These are phyloP conservation scores for Neoboletus brunneissimus DNA, from an alignment of 768 basidiomycete genomes.

Conservation along the genomic window DNA sequence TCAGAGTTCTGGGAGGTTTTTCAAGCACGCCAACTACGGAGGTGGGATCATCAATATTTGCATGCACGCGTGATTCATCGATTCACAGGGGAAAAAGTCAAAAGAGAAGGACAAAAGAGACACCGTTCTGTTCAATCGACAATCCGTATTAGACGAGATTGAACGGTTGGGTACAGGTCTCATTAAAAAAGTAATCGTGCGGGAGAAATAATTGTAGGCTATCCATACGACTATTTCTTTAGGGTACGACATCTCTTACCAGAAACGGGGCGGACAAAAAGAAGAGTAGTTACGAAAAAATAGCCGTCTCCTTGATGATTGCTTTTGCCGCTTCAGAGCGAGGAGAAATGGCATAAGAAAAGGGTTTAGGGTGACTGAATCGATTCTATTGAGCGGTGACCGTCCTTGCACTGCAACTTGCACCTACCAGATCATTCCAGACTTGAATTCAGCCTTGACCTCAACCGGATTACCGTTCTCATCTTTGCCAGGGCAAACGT, in stretches of 20 bases:
- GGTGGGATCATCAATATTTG: conserved; percentile 22
- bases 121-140: conserved; percentile 63
- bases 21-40: conserved; percentile 55
- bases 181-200: conserved; percentile 44
- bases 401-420: neutral
- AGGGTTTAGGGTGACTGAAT: conserved; percentile 31
- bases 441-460: conserved; percentile 26
- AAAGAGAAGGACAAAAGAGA: conserved; percentile 51
- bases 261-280: neutral
- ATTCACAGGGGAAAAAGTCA: conserved; percentile 26
- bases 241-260: neutral
- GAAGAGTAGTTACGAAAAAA: conserved; percentile 15
- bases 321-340: conserved; percentile 28
- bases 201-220: conserved; percentile 4
- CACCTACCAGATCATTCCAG: conserved; percentile 32
- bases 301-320: conserved; percentile 30
- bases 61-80: neutral
- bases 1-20: conserved; percentile 82
- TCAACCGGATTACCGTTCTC: conserved; percentile 15
- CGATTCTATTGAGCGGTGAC: conserved; percentile 1
- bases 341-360: conserved; percentile 29
- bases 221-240: neutral
- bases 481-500: conserved; percentile 24
- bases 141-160: conserved; percentile 69
- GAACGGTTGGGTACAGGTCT: conserved; percentile 71